Base-by-base conservation (phyloP, 179 eudicot species). In the Silene vulgaris region DNA sequence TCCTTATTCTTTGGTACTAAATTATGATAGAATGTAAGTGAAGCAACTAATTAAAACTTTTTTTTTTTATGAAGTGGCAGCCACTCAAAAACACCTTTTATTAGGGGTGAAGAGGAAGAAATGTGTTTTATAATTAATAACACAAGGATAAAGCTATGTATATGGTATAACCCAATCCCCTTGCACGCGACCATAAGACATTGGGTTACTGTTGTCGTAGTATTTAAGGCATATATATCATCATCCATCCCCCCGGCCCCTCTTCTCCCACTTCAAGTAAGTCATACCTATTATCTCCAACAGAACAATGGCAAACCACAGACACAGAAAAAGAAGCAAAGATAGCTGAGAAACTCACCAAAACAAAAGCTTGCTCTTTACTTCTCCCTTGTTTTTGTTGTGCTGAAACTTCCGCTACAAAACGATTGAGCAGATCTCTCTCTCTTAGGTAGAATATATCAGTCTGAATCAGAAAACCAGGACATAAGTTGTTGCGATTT, bases 361-460 rank as follows among this genome's bases (percentile, higher is more conserved):
- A 69, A 72, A 76, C 74, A 83, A 88, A 86, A 30, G 97, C 91
- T 21, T 88, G 71, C 70, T 92, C 99, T 82, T 75, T 90, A 86
- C 89, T 90, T 82, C 76, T 82, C 57, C 97, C 99, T 77, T 86
- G 95, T 78, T 84, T 86, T 84, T 80, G 89, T 71, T 81, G 80
- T 21, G 69, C 81, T 23, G 97, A 87, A 74, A 95, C 87, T 84
- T 92, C 95, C 28, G 80, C 80, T 74, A 88, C 96, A 74, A 95
- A 92, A 48, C 88, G 95, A 54, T 78, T 66, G 74, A 95, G 86
- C 57, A 95, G 84, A 82, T 95, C 97, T 84, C 97, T 85, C 83
- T 95, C 99, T 82, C 97, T 82, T 77, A 95, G 75, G 87, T 85
- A 89, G 75, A 92, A 89, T 40, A 95, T 85, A 72, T 94, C 96